Evolutionary conservation across 257 asterid genomes (phyloP), one percentile per base, ranked within the genome.

Genomic region (Solanum corneliomulleri): DNA sequence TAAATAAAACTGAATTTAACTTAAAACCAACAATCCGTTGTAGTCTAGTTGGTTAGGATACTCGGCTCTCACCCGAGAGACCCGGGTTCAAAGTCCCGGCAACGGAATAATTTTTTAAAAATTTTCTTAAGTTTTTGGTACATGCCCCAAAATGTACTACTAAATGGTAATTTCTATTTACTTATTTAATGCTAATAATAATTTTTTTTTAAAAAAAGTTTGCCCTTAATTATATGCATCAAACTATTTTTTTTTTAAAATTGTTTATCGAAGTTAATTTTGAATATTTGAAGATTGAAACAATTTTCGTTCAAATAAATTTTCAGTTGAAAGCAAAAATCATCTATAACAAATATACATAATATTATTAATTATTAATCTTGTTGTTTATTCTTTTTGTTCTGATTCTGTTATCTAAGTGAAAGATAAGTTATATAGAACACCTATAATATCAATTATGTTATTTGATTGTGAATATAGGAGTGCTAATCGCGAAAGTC

Each of bases 21-120:
- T 7, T 2, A 7, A 20, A 56, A 23, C 3, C 2, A 56, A 8
- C 25, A 20, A 7, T 56, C 25, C 25, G 66, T 7, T 94, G 96
- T 96, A 93, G 97, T 96, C 98, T 96, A 94, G 98, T 33, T 96
- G 99, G 98, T 96, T 42, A 95, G 98, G 98, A 95, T 94, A 95
- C 95, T 94, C 95, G 97, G 95, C 97, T 95, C 98, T 96, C 98
- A 95, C 98, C 98, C 96, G 93, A 91, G 95, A 91, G 95, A 92
- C 95, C 95, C 93, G 95, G 95, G 98, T 95, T 95, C 97, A 78
- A n/a, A 93, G 93, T 93, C 98, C 96, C 95, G 98, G 98, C 96
- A 94, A 94, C 18, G 68, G 84, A 80, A 45, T 39, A 8, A 16
- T 56, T 2, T 56, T 60, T 23, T 62, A 10, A 1, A 33, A 0